These are phyloP conservation scores for Arxiozyma heterogenica DNA, from an alignment of 1,139 yeast species.

Conservation along the genomic window DNA sequence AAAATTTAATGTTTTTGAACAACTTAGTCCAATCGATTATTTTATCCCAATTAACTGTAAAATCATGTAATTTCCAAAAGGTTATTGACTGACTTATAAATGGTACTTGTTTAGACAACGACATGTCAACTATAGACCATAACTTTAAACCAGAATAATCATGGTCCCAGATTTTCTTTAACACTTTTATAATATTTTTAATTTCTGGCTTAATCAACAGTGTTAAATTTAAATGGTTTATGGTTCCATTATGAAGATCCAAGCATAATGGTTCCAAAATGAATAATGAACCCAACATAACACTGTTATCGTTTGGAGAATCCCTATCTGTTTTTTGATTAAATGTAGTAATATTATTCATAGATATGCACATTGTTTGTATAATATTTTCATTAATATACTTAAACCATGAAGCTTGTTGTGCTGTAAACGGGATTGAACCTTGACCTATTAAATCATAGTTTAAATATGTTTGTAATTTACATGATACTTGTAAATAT, in stretches of 20 bases:
- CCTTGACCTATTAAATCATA: slow-evolving; percentile 10
- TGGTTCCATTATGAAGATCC: slow-evolving; percentile 14
- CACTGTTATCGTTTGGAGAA: slow-evolving; percentile 3
- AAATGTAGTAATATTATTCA: slow-evolving; percentile 21
- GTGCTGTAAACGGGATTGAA: slow-evolving; percentile 1
- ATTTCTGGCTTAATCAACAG: slow-evolving; percentile 23
- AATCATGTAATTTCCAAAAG: slow-evolving; percentile 9
- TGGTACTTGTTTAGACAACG: slow-evolving; percentile 13
- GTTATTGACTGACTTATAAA: slow-evolving; percentile 3
- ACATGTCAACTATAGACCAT: slow-evolving; percentile 21
- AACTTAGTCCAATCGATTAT: slow-evolving; percentile 22
- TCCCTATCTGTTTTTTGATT: slow-evolving; percentile 10
- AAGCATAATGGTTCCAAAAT: slow-evolving; percentile 18
- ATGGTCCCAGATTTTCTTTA: slow-evolving; percentile 23
- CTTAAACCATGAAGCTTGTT: slow-evolving; percentile 12
- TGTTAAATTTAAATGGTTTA: slow-evolving; percentile 18
- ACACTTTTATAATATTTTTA: slow-evolving; percentile 17
- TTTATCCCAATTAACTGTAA: slow-evolving; percentile 28
- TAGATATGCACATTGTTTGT: slow-evolving; percentile 17
- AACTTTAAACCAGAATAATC: slow-evolving; percentile 19
- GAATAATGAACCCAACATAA: slow-evolving; percentile 14
- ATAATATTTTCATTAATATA: slow-evolving; percentile 15
- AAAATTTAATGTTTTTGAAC: slow-evolving; percentile 10
- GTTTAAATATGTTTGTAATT: slow-evolving; percentile 16
- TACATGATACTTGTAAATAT: slow-evolving; percentile 18